These are phyloP conservation scores for Ogataea saltuana DNA, from an alignment of 805 yeast species.

Conservation along the genomic window DNA sequence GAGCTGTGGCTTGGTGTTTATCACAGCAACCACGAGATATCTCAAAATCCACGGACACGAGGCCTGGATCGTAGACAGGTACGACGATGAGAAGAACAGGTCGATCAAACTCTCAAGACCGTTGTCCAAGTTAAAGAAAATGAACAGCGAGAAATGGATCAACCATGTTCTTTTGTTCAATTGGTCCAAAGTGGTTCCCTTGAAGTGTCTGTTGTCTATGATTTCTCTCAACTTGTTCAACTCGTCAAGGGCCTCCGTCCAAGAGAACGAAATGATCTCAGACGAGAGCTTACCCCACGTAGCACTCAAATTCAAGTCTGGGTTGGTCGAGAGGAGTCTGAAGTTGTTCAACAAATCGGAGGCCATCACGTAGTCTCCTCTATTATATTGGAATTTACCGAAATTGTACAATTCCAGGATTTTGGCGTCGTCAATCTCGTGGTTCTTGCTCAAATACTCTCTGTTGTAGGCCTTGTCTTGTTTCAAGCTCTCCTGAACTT, in stretches of 20 bases:
- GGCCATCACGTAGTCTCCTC: slow-evolving; percentile 62
- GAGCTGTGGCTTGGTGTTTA: slow-evolving; percentile 36
- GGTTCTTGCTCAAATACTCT: slow-evolving; percentile 44
- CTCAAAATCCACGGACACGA: slow-evolving; percentile 72
- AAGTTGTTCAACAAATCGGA: slow-evolving; percentile 59
- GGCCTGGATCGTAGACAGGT: slow-evolving; percentile 67
- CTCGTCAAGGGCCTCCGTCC: slow-evolving; percentile 56
- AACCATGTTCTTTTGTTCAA: slow-evolving; percentile 67
- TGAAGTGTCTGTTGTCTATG: slow-evolving; percentile 54
- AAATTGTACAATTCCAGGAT: slow-evolving; percentile 54
- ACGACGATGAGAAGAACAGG: slow-evolving; percentile 57
- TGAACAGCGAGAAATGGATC: slow-evolving; percentile 68
- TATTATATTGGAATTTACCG: slow-evolving; percentile 62
- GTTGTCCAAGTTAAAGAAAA: slow-evolving; percentile 53
- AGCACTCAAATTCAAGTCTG: slow-evolving; percentile 51
- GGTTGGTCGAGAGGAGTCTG: slow-evolving; percentile 53
- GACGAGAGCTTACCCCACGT: slow-evolving; percentile 73
- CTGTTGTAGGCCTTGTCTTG: slow-evolving; percentile 58
- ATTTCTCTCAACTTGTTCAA: slow-evolving; percentile 55
- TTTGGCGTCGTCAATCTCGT: slow-evolving; percentile 48
- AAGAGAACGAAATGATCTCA: slow-evolving; percentile 53
- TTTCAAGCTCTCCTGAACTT: slow-evolving; percentile 51
- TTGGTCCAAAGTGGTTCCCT: slow-evolving; percentile 55
- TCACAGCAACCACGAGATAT: slow-evolving; percentile 63
- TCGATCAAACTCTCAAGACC: slow-evolving; percentile 58